A percentile compares a stretch with the other conserved stretches of the same genome.
Evolutionary conservation across 78 protist genomes (phyloP).

Genomic region (Dictyostelium intermedium): DNA sequence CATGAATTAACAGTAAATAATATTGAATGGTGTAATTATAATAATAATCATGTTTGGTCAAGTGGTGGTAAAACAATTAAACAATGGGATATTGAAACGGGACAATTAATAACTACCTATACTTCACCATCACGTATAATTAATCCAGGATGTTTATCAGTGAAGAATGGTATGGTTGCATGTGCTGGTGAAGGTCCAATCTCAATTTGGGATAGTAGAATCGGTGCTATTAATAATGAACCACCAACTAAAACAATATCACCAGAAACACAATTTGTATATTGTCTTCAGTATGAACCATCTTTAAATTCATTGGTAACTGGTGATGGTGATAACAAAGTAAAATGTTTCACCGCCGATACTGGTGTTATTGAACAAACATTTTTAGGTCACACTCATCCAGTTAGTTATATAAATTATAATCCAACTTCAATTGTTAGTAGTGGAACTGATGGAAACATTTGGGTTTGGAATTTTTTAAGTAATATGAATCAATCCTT

Average conservation of each 20-base stretch:
- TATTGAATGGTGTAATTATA: slow-evolving; percentile 37
- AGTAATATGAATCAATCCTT: not conserved
- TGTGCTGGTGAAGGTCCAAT: slow-evolving; percentile 12
- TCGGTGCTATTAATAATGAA: too few species aligned
- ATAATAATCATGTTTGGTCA: not conserved
- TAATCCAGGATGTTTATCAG: slow-evolving; percentile 1
- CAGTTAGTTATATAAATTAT: not conserved
- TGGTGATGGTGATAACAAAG: slow-evolving; percentile 14
- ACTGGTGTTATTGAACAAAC: not conserved
- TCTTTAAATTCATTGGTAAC: slow-evolving; percentile 2
- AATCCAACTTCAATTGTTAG: not conserved
- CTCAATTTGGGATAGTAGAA: slow-evolving; percentile 37
- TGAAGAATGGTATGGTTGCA: slow-evolving; percentile 10
- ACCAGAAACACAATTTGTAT: not conserved
- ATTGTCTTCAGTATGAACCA: slow-evolving; percentile 36
- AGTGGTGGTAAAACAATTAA: not conserved
- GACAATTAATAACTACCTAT: not conserved
- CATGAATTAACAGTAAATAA: not conserved
- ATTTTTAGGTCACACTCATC: not conserved
- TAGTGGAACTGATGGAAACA: slow-evolving; percentile 5
- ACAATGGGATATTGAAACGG: slow-evolving; percentile 35
- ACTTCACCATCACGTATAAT: not conserved
- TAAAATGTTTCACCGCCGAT: not conserved
- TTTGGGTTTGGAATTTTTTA: slow-evolving; percentile 32
- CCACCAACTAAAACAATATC: not conserved